Conservation (phyloP, 2,329 filamentous ascomycete species). For the Rhytidhysteron rufulum region DNA sequence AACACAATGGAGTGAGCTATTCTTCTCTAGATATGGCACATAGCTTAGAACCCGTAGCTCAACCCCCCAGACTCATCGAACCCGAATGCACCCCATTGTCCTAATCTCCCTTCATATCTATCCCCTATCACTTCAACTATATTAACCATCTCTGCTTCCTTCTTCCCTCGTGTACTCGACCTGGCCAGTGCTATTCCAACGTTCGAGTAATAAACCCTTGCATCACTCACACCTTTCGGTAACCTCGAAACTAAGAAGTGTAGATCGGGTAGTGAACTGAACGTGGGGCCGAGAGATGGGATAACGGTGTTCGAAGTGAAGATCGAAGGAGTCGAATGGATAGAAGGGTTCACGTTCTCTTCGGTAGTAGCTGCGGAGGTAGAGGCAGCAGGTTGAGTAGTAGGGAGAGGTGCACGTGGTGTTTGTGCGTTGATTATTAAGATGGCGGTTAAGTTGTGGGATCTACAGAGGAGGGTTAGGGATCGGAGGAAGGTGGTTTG, state of each 20-base stretch:
- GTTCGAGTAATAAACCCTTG: conserved; percentile 27
- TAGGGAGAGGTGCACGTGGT: conserved; percentile 25
- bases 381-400: conserved; percentile 9
- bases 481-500: conserved; percentile 40
- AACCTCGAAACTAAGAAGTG: conserved; percentile 39
- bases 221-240: conserved; percentile 33
- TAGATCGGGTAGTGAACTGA: conserved; percentile 36
- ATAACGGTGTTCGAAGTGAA: conserved; percentile 35
- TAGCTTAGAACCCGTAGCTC: no score
- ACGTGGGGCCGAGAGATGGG: conserved; percentile 37
- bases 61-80: background rate
- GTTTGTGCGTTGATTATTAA: conserved; percentile 32
- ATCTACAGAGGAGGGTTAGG: conserved; percentile 36
- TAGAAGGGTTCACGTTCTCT: conserved; percentile 1
- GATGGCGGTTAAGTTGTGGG: conserved; percentile 37
- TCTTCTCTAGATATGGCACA: no score
- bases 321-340: conserved; percentile 28
- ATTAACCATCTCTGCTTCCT: conserved; percentile 23
- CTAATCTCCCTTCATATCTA: conserved; percentile 32
- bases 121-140: conserved; percentile 46
- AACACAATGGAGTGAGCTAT: no score
- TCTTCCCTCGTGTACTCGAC: conserved; percentile 6
- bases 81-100: conserved; percentile 33
- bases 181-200: conserved; percentile 9
- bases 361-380: background rate